phyloP scores from a whole-genome alignment of 2,329 filamentous ascomycete species.

The Fusarium annulatum region DNA sequence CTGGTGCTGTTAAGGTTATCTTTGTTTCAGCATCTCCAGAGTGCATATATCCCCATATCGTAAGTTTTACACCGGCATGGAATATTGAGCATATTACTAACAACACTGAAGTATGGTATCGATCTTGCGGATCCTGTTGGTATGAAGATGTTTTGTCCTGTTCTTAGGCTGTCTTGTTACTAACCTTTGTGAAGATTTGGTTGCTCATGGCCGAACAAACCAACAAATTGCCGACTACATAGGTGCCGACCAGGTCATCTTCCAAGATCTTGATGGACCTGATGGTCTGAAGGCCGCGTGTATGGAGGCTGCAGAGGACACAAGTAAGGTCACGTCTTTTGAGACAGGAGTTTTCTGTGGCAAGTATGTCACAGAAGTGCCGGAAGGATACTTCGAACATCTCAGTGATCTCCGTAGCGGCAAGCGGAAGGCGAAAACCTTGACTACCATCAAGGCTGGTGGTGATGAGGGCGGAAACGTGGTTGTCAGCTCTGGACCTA shows the following conservation, averaged over 20 bases:
- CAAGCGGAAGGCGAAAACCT: slow-evolving; percentile 51
- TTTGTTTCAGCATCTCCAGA: slow-evolving; percentile 86
- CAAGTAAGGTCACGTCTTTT: slow-evolving; percentile 65
- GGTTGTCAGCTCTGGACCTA: slow-evolving; percentile 30
- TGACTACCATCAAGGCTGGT: slow-evolving; percentile 17
- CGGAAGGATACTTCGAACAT: slow-evolving; percentile 84
- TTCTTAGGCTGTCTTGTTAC: background rate
- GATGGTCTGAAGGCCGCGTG: slow-evolving; percentile 80
- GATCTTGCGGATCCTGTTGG: slow-evolving; percentile 57
- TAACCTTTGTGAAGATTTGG: slow-evolving; percentile 48
- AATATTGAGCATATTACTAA: background rate
- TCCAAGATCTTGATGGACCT: slow-evolving; percentile 66
- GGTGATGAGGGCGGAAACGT: slow-evolving; percentile 22
- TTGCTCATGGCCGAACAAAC: slow-evolving; percentile 55
- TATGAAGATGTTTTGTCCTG: slow-evolving; percentile 24
- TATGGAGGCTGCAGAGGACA: slow-evolving; percentile 72
- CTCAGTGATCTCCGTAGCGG: slow-evolving; percentile 78
- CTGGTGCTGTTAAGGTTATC: slow-evolving; percentile 83
- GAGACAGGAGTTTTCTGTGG: slow-evolving; percentile 58
- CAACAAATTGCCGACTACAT: slow-evolving; percentile 57
- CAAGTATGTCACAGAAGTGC: slow-evolving; percentile 60
- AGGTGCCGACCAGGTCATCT: slow-evolving; percentile 65
- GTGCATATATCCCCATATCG: slow-evolving; percentile 88
- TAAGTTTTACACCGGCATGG: slow-evolving; percentile 56
- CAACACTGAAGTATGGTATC: slow-evolving; percentile 54